Evolutionary conservation across 208 protist genomes (phyloP).

Genomic region (Eutreptiella sp.): DNA sequence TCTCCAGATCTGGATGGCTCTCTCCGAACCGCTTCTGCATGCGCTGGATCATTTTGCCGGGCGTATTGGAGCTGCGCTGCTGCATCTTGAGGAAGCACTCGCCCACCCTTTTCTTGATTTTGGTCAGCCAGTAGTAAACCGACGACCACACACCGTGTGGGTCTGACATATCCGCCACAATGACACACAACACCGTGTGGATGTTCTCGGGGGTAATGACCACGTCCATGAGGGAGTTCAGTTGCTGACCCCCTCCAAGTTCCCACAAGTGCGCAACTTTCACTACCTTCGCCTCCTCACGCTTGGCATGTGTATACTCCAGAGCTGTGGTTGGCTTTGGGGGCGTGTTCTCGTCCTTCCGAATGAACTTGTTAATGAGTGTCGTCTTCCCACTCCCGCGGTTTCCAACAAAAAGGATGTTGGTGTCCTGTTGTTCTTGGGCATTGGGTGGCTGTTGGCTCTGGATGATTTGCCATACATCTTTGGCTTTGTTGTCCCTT

Average conservation of each 20-base stretch:
- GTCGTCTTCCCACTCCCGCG: slow-evolving; percentile 67
- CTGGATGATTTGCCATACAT: too few species aligned
- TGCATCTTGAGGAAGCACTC: slow-evolving; percentile 64
- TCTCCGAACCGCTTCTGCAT: slow-evolving; percentile 54
- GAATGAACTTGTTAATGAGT: slow-evolving; percentile 53
- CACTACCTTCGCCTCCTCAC: slow-evolving; percentile 59
- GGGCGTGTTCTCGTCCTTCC: neutral
- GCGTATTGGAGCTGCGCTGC: slow-evolving; percentile 60
- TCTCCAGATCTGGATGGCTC: slow-evolving; percentile 59
- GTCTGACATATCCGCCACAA: slow-evolving; percentile 66
- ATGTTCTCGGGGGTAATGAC: slow-evolving; percentile 73
- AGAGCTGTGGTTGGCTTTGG: slow-evolving; percentile 74
- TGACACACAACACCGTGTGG: slow-evolving; percentile 51
- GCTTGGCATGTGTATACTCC: slow-evolving; percentile 70
- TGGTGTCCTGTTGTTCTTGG: slow-evolving; percentile 54
- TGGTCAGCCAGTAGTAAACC: slow-evolving; percentile 59
- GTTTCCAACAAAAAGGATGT: slow-evolving; percentile 59
- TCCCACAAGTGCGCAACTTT: slow-evolving; percentile 82
- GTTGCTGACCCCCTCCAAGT: slow-evolving; percentile 65
- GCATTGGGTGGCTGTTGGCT: too few species aligned
- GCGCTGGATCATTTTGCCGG: slow-evolving; percentile 59
- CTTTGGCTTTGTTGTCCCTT: too few species aligned
- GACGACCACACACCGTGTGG: slow-evolving; percentile 58
- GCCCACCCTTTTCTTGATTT: slow-evolving; percentile 54
- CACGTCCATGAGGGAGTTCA: slow-evolving; percentile 70